Evolutionary conservation across 2,329 filamentous ascomycete genomes (phyloP), one percentile per base, ranked within the genome.

Genomic region (Teratosphaeriaceae sp.): DNA sequence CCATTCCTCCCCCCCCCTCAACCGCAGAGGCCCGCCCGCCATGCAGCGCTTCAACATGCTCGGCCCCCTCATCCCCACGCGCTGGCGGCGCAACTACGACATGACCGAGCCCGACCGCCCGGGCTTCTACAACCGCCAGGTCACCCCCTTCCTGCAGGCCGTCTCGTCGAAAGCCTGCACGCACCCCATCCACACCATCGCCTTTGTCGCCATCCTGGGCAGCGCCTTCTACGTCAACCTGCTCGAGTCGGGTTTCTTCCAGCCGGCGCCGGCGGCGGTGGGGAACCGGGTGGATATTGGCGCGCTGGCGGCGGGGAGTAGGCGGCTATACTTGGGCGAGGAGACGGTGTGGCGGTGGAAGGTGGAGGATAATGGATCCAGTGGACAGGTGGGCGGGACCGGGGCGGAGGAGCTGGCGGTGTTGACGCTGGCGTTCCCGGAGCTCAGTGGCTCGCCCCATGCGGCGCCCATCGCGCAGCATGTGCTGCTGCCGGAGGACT

Each of bases 181-280:
- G 3, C 90, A 97, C 66, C 92, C 92, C 0, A 94, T 98, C 51
- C 88, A 97, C 62, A 96, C 90, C 40, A 87, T 98, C 51, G 88
- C 94, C 52, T 77, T 88, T 51, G 85, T 95, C 53, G 88, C 89
- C 40, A 69, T 97, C 39, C 73, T 98, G 40, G 92, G 89, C 45
- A 97, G 90, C 66, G 94, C 88, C 37, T 94, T 89, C 48, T 98
- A 98, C 64, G 81, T 97, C 51, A 88, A 89, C 33, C 76, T 97
- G 37, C 76, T 98, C 16, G 88, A 95, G 64, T 86, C 90, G 56
- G 94, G 87, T 63, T 72, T 97, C 45, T 85, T 95, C 59, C 85
- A 92, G 58, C 59, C 74, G 68, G 58, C 53, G 40, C 55, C 50
- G 38, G 56, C 41, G 53, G 62, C 45, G 58, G 65, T 48, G 43